Base-by-base conservation (phyloP, 2,329 filamentous ascomycete species). In the Curvularia sp. region DNA sequence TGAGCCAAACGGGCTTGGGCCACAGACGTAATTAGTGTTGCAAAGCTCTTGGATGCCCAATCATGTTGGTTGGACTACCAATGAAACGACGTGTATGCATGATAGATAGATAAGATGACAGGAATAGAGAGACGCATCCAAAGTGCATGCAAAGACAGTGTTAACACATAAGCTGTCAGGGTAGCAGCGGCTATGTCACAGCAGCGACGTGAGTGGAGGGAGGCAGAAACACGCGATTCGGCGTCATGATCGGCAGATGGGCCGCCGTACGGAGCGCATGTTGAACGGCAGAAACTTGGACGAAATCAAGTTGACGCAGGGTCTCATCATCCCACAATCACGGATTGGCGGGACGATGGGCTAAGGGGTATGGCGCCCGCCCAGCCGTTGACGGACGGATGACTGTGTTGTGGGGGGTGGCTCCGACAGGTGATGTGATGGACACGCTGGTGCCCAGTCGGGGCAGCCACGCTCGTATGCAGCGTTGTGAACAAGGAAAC, bases 231-330 rank as follows among this genome's bases (percentile, higher is more conserved):
- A 50, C 55, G 51, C 50, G 57, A 53, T 73, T 54, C 69, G 68
- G 66, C 70, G 70, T 73, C 67, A 73, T 72, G 70, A 73, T 73
- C 69, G 64, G 57, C 70, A 63, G 27, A 51, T 18, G 34, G 28
- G 41, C 56, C 39, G 51, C 66, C 55, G 15, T 19, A 54, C 55
- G 38, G 27, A 55, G 68, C 55, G 61, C 28, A 55, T 61, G 52
- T 42, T 42, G 60, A 69, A 50, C 64, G 59, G 61, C 55, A 65
- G 59, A 68, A 65, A 65, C 60, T 62, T 67, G 52, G 61, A 59
- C 63, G 53, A 57, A 59, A 64, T 57, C 64, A 63, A 64, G 60
- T 60, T 49, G 57, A 69, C 49, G 68, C 69, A 72, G 68, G 68
- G 68, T 68, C 69, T 64, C 46, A 45, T 53, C 53, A 61, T 58